Percentiles rank a stretch among this genome's conserved stretches.
Conservation (phyloP, 2,329 filamentous ascomycete species). For the Claviceps spartinae region DNA sequence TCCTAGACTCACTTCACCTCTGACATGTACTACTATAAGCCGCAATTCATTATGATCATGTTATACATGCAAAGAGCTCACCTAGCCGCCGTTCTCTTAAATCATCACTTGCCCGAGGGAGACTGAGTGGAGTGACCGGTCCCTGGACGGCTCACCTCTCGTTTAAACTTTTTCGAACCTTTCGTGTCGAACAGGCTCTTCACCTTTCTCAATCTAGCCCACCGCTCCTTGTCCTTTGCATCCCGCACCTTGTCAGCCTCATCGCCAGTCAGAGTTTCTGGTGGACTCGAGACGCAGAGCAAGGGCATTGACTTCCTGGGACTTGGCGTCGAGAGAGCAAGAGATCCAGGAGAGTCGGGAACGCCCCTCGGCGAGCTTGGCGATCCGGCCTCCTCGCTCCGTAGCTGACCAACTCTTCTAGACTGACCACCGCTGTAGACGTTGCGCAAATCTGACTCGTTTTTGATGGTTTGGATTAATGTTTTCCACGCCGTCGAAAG, state of each 20-base stretch:
- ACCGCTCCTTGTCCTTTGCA: slow-evolving; percentile 57
- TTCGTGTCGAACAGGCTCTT: slow-evolving; percentile 61
- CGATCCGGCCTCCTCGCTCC: background rate
- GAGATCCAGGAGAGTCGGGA: slow-evolving; percentile 6
- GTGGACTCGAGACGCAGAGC: slow-evolving; percentile 5
- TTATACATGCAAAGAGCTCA: background rate
- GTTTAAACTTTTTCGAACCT: slow-evolving; percentile 37
- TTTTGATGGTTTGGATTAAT: slow-evolving; percentile 40
- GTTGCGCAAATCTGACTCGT: slow-evolving; percentile 40
- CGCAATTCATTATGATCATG: background rate
- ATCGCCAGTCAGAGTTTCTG: slow-evolving; percentile 15
- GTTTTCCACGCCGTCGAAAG: slow-evolving; percentile 40
- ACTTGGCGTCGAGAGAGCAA: slow-evolving; percentile 7
- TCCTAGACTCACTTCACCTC: background rate
- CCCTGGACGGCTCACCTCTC: slow-evolving; percentile 28
- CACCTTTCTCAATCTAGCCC: slow-evolving; percentile 56
- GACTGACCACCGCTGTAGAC: slow-evolving; percentile 19
- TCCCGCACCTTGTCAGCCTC: slow-evolving; percentile 32
- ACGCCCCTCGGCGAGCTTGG: background rate
- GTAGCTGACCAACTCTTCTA: slow-evolving; percentile 11
- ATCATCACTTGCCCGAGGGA: slow-evolving; percentile 4
- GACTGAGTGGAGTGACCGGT: slow-evolving; percentile 19
- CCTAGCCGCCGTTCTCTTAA: background rate
- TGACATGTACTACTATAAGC: background rate
- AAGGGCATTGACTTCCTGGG: slow-evolving; percentile 1